Evolutionary conservation across 1,284 basidiomycete genomes (phyloP).

Genomic region (Schizophyllum amplum): DNA sequence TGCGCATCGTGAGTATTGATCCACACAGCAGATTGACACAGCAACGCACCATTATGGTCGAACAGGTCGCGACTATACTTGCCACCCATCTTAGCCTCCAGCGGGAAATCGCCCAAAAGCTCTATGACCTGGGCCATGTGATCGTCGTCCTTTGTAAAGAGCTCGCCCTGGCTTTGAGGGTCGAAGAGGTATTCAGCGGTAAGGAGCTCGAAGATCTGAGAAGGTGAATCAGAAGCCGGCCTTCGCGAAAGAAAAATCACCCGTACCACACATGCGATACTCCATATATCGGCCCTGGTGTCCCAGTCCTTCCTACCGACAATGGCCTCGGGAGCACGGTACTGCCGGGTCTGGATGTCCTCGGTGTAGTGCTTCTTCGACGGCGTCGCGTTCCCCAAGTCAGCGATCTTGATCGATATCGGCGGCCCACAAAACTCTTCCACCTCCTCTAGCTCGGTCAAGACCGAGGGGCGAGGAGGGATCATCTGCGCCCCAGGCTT

Average conservation of each 20-base stretch:
- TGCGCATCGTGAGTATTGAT: slow-evolving; percentile 14
- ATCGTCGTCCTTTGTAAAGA: slow-evolving; percentile 90
- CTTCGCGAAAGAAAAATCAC: neutral
- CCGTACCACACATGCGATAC: slow-evolving; percentile 72
- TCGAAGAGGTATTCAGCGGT: slow-evolving; percentile 88
- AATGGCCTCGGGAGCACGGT: slow-evolving; percentile 87
- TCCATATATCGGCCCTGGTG: slow-evolving; percentile 81
- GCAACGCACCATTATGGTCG: slow-evolving; percentile 58
- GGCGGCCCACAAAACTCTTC: slow-evolving; percentile 25
- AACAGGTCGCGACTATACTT: slow-evolving; percentile 82
- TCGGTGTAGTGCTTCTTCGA: slow-evolving; percentile 82
- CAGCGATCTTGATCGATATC: slow-evolving; percentile 88
- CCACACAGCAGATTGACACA: slow-evolving; percentile 2
- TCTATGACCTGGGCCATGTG: slow-evolving; percentile 93
- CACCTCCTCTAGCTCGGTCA: slow-evolving; percentile 14
- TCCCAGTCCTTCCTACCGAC: slow-evolving; percentile 85
- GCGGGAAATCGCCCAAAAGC: slow-evolving; percentile 64
- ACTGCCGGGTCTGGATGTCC: slow-evolving; percentile 92
- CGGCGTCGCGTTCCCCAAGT: slow-evolving; percentile 83
- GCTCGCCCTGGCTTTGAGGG: slow-evolving; percentile 74
- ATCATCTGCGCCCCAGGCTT: neutral
- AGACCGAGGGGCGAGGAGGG: slow-evolving; percentile 13
- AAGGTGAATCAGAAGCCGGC: slow-evolving; percentile 7
- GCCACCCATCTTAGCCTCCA: slow-evolving; percentile 65
- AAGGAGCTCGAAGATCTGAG: slow-evolving; percentile 68